Percentiles rank a stretch among this genome's conserved stretches.
Conservation (phyloP, 2,329 filamentous ascomycete species). For the Calonectria ilicicola region DNA sequence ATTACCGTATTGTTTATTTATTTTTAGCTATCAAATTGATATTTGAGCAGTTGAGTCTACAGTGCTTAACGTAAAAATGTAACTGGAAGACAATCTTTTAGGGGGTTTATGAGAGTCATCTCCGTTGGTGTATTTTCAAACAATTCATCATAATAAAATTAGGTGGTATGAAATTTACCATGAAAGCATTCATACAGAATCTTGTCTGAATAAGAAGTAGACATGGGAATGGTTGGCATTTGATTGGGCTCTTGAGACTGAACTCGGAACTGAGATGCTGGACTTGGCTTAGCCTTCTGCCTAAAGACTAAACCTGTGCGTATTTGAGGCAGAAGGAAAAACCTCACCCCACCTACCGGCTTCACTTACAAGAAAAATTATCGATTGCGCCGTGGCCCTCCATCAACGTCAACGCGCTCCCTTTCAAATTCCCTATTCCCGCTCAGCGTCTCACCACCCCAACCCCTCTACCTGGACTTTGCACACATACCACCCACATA, state of each 20-base stretch:
- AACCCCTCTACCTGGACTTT: conserved; percentile 10
- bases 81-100: too few relatives aligned
- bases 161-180: background rate
- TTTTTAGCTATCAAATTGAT: too few relatives aligned
- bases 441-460: conserved; percentile 10
- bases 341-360: conserved; percentile 39
- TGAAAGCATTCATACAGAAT: background rate
- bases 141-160: background rate
- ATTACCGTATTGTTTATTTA: too few relatives aligned
- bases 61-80: too few relatives aligned
- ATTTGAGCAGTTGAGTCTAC: too few relatives aligned
- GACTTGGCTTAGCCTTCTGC: conserved; percentile 13
- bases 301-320: conserved; percentile 1
- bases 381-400: conserved; percentile 34
- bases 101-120: too few relatives aligned
- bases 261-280: conserved; percentile 6
- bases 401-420: conserved; percentile 29
- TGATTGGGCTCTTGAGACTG: background rate
- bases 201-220: background rate
- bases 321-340: conserved; percentile 24
- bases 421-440: conserved; percentile 30
- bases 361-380: conserved; percentile 45
- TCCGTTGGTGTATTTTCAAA: background rate
- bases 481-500: conserved; percentile 9
- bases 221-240: background rate